Conservation (phyloP, 2,329 filamentous ascomycete genomes). For the Aspergillus novoparasiticus region DNA sequence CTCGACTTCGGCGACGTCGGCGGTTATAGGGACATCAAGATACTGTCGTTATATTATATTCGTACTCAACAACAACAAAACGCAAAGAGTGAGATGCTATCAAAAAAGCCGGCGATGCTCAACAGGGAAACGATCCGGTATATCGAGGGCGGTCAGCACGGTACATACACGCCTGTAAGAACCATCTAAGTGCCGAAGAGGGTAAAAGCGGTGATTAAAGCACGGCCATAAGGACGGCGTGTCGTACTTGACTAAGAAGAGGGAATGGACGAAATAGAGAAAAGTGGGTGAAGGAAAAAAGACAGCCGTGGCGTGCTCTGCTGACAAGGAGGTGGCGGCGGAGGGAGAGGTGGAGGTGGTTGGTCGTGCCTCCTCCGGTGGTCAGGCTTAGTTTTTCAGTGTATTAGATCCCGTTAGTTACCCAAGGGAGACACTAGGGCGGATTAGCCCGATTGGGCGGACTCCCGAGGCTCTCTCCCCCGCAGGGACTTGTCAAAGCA, state of each 20-base stretch:
- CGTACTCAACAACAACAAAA: slow-evolving; percentile 15
- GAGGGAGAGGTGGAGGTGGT: slow-evolving; percentile 25
- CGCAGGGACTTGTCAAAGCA: slow-evolving; percentile 12
- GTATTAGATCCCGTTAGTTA: slow-evolving; percentile 7
- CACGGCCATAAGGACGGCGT: slow-evolving; percentile 18
- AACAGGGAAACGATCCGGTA: slow-evolving; percentile 17
- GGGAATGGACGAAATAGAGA: slow-evolving; percentile 15
- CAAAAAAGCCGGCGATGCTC: slow-evolving; percentile 11
- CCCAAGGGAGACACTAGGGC: slow-evolving; percentile 7
- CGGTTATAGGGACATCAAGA: slow-evolving; percentile 14
- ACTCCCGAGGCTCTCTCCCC: slow-evolving; percentile 17
- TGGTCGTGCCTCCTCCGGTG: slow-evolving; percentile 17
- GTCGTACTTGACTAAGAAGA: slow-evolving; percentile 5
- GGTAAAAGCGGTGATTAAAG: slow-evolving; percentile 19
- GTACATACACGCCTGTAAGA: slow-evolving; percentile 17
- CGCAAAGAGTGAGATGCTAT: slow-evolving; percentile 11
- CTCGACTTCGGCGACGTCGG: slow-evolving; percentile 14
- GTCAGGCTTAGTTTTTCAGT: slow-evolving; percentile 12
- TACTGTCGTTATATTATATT: slow-evolving; percentile 17
- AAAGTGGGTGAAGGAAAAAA: slow-evolving; percentile 14
- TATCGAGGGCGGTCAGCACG: slow-evolving; percentile 27
- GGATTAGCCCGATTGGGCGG: slow-evolving; percentile 20
- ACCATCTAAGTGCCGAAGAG: slow-evolving; percentile 28
- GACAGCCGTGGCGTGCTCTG: slow-evolving; percentile 27
- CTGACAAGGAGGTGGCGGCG: slow-evolving; percentile 35